Evolutionary conservation across 441 rosid genomes (phyloP).

Genomic region (Jatropha multifida): DNA sequence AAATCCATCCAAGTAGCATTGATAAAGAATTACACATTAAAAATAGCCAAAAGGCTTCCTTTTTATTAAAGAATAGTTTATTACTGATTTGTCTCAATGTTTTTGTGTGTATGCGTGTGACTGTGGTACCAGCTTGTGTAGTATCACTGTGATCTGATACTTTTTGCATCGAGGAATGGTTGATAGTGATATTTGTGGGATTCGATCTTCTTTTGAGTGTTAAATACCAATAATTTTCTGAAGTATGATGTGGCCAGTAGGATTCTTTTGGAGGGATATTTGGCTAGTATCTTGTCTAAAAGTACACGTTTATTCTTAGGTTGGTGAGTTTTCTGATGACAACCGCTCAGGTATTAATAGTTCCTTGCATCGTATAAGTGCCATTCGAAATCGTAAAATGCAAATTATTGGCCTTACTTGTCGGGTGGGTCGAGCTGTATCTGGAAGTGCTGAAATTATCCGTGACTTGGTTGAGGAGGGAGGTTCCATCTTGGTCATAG

Average conservation of each 20-base stretch:
- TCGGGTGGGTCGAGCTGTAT: slow-evolving; percentile 84
- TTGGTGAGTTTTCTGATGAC: slow-evolving; percentile 94
- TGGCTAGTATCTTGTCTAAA: slow-evolving; percentile 12
- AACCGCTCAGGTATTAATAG: slow-evolving; percentile 86
- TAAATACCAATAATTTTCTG: not conserved
- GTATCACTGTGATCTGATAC: not conserved
- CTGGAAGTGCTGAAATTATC: slow-evolving; percentile 85
- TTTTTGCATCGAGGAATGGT: not conserved
- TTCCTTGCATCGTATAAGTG: slow-evolving; percentile 93
- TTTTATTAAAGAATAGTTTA: not conserved
- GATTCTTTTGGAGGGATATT: slow-evolving; percentile 1
- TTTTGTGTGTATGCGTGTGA: not conserved
- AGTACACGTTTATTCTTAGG: slow-evolving; percentile 40
- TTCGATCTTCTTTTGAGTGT: not conserved
- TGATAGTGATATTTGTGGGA: not conserved
- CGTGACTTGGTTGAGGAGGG: slow-evolving; percentile 82
- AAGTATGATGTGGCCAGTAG: not conserved
- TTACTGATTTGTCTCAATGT: not conserved
- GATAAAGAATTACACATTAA: not conserved
- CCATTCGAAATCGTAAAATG: slow-evolving; percentile 82
- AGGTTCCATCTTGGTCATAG: slow-evolving; percentile 88
- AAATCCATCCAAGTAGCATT: not conserved
- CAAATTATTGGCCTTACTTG: slow-evolving; percentile 92
- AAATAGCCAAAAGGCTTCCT: not conserved
- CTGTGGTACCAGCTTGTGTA: not conserved